Evolutionary conservation across 2,329 filamentous ascomycete genomes (phyloP), one percentile per base, ranked within the genome.

Genomic region (Colletotrichum graminicola): DNA sequence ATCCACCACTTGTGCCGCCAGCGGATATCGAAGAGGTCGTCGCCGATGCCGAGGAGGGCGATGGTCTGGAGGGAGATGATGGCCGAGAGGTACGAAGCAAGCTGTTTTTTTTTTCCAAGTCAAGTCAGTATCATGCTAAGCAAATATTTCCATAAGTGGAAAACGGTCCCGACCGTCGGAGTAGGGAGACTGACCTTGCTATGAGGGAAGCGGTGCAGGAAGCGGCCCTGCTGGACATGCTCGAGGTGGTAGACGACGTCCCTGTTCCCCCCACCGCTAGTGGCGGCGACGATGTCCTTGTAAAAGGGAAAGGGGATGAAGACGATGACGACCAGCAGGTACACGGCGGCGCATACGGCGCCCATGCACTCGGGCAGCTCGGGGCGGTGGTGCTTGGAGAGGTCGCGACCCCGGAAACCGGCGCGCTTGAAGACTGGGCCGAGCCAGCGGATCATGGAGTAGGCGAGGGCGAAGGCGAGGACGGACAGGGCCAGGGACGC

Each of bases 1-100:
- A 99, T 98, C 85, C 98, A 93, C 83, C 98, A 94, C 85, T 99
- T 99, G 87, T 99, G 95, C 65, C 96, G 92, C 96, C 96, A 99
- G 79, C 96, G 91, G 78, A 99, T 97, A 81, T 99, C 96, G 82
- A 99, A 97, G 62, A 98, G 89, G 82, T 99, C 96, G 82, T 99
- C 96, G 75, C 94, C 93, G 72, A 99, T 92, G 66, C 96, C 96
- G 43, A 99, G 91, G 69, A 98, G 91, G 60, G 94, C 93, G 74
- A 97, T 94, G 56, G 92, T 93, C 82, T 98, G 94, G 47, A 99
- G 89, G 8, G 95, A 97, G 75, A 98, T 92, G 78, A 98, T 93
- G 73, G 95, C 96, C 36, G 96, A 97, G 55, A 98, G 90, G 81
- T 97, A 99, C 11, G 95, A 97, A 47, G 95, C 95, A 73, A 99